Percentiles rank a stretch among this genome's conserved stretches.
phyloP scores from a whole-genome alignment of 1,284 basidiomycete genomes.

The Trametes sp. region DNA sequence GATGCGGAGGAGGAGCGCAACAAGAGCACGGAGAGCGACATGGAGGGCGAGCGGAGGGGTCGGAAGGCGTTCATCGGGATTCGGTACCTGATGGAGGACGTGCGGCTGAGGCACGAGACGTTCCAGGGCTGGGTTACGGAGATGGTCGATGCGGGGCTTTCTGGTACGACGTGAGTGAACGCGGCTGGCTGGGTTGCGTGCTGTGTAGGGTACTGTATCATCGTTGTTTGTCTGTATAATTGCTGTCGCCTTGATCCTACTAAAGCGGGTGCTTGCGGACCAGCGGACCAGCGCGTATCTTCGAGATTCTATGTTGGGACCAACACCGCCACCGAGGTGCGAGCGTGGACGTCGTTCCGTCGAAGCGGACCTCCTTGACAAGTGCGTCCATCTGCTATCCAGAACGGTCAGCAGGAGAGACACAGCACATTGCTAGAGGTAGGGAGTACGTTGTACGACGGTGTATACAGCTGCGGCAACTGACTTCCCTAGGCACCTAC shows the following conservation, averaged over 20 bases:
- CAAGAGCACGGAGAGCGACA: slow-evolving; percentile 54
- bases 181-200: no score
- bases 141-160: slow-evolving; percentile 70
- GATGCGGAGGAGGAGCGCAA: slow-evolving; percentile 49
- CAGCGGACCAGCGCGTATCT: neutral
- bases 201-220: slow-evolving; percentile 8
- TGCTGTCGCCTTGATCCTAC: no score
- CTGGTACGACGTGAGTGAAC: slow-evolving; percentile 34
- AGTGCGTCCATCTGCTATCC: neutral
- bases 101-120: slow-evolving; percentile 72
- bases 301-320: neutral
- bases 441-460: no score
- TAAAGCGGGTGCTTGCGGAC: no score
- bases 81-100: slow-evolving; percentile 65
- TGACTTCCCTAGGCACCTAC: neutral
- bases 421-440: no score
- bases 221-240: neutral
- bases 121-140: slow-evolving; percentile 81
- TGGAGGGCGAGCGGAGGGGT: slow-evolving; percentile 71
- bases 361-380: no score
- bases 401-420: no score
- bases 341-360: neutral
- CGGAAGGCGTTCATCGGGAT: slow-evolving; percentile 73
- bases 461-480: no score
- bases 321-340: neutral